Conservation (phyloP, 192 early-diverging fungal genomes). For the Backusella parvicylindrica region DNA sequence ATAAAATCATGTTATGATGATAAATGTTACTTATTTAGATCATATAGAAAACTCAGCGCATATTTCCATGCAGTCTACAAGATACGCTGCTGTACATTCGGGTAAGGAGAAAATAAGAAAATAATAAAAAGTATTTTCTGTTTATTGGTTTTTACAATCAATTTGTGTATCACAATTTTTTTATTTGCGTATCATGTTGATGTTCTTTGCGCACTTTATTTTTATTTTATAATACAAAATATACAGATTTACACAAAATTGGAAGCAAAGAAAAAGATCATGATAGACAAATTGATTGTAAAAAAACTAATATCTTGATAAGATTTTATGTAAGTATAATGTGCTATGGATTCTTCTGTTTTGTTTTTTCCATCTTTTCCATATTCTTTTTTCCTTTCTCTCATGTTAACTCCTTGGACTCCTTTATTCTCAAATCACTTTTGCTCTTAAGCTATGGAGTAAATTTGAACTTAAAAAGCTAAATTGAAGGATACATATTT, state of each 20-base stretch:
- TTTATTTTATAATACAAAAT: too few species aligned
- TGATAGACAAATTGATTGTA: too few species aligned
- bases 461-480: neutral
- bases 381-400: neutral
- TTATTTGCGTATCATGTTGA: too few species aligned
- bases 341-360: too few species aligned
- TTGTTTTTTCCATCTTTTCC: neutral
- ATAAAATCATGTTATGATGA: neutral
- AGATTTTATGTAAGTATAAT: too few species aligned
- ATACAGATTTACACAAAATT: too few species aligned
- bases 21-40: neutral
- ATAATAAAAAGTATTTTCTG: too few species aligned
- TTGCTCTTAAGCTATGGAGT: neutral
- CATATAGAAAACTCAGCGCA: neutral
- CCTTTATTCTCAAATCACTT: neutral
- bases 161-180: too few species aligned
- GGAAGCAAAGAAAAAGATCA: too few species aligned
- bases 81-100: neutral
- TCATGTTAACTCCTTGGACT: neutral
- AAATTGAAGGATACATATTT: neutral
- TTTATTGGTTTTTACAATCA: too few species aligned
- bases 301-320: neutral
- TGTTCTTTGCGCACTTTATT: too few species aligned
- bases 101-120: neutral
- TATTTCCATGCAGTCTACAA: neutral